Evolutionary conservation across 2,329 filamentous ascomycete genomes (phyloP), one percentile per base, ranked within the genome.

Genomic region (Rhynchosporium secalis): DNA sequence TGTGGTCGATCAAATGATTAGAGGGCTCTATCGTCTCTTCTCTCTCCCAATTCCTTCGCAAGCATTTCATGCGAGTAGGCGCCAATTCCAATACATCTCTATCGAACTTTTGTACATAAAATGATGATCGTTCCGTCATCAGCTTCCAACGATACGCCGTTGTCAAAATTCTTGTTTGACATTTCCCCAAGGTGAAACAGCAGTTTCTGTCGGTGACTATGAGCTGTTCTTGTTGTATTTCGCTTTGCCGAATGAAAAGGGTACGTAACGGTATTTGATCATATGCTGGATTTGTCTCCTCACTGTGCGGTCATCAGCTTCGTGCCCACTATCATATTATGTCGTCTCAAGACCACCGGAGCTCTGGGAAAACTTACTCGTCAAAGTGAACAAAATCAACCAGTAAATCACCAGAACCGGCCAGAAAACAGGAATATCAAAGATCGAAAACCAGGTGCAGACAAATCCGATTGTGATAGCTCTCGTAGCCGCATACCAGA

Each of bases 231-330:
- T 88, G 75, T 77, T 80, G 76, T 95, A 96, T 75, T 85, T 87
- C 67, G 90, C 83, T 85, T 97, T 97, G 77, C 93, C 93, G 69
- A 96, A 86, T 46, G 91, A 88, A 80, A 97, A 96, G 46, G 93
- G 92, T 36, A 96, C 92, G 75, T 96, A 99, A 79, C 94, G 91
- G 82, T 98, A 99, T 82, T 98, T 99, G 84, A 99, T 94, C 95
- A 99, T 99, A 80, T 98, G 95, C 81, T 99, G 95, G 72, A 99
- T 99, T 80, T 99, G 95, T 82, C 95, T 91, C 78, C 95, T 87
- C 95, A 99, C 92, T 96, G 71, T 36, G 20, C 20, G 4, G n/a
- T 5, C 6, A 56, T 69, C 63, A 68, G 66, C 55, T 60, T 12
- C 4, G 6, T 29, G 36, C 3, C 1, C n/a, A 12, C 41, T 43